Conservation (phyloP, 371 early-diverging fungal species). For the Mycotypha africana region DNA sequence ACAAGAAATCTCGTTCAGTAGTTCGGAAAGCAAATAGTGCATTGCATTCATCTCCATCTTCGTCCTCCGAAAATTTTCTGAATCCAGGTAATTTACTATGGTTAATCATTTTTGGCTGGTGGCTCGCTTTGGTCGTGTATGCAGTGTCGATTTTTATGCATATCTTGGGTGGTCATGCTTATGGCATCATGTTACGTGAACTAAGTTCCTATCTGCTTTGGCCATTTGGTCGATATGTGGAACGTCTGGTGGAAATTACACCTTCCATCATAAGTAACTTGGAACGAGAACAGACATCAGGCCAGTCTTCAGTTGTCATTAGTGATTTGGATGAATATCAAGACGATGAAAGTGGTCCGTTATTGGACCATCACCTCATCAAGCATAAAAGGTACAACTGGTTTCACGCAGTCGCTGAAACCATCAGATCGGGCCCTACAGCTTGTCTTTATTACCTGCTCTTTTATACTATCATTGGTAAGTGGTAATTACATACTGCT, state of each 20-base stretch:
- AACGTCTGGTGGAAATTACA: conserved; percentile 32
- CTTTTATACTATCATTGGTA: conserved; percentile 50
- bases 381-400: conserved; percentile 11
- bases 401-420: conserved; percentile 17
- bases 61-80: conserved; percentile 59
- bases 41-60: conserved; percentile 75
- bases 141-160: conserved; percentile 49
- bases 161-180: conserved; percentile 50
- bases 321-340: conserved; percentile 16
- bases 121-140: conserved; percentile 69
- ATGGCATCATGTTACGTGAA: conserved; percentile 60
- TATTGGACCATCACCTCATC: conserved; percentile 8
- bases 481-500: too few species aligned
- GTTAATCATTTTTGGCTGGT: conserved; percentile 88
- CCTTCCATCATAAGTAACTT: conserved; percentile 17
- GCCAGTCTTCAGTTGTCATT: conserved; percentile 5
- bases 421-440: conserved; percentile 45
- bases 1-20: conserved; percentile 90
- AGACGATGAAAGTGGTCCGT: conserved; percentile 12
- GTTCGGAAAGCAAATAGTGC: conserved; percentile 76
- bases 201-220: conserved; percentile 79
- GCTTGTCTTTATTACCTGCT: conserved; percentile 61
- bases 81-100: conserved; percentile 87
- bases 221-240: conserved; percentile 95
- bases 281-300: conserved; percentile 5